Evolutionary conservation across 768 basidiomycete genomes (phyloP).

Genomic region (Macrolepiota albuminosa): DNA sequence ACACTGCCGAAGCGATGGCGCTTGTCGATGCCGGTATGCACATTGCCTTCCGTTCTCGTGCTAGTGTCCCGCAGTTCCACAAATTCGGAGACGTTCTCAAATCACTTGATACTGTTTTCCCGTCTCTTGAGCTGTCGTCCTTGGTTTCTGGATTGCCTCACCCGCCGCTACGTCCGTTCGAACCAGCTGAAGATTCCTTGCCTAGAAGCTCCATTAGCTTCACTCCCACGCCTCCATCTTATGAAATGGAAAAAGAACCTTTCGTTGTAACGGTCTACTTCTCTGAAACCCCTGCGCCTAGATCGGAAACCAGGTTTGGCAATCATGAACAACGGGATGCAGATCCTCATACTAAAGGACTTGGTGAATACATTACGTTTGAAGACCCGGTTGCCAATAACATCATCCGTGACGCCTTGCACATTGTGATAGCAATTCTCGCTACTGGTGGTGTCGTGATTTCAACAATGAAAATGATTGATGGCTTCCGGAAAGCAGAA

Average conservation of each 20-base stretch:
- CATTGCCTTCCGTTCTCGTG: background rate
- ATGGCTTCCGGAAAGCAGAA: background rate
- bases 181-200: background rate
- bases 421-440: background rate
- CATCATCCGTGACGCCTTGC: background rate
- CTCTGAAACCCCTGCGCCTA: background rate
- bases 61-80: background rate
- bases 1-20: background rate
- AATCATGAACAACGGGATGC: background rate
- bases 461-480: background rate
- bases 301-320: background rate
- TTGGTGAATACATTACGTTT: background rate
- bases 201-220: background rate
- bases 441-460: slow-evolving; percentile 2
- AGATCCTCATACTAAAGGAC: background rate
- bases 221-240: background rate
- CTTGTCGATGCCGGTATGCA: background rate
- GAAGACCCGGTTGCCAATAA: background rate
- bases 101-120: slow-evolving; percentile 3
- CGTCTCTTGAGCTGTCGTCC: slow-evolving; percentile 1
- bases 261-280: background rate
- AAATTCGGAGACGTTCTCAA: slow-evolving; percentile 3
- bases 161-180: background rate
- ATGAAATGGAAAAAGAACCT: background rate
- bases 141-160: background rate